These are phyloP conservation scores for Friedmanniomyces simplex DNA, from an alignment of 495 filamentous ascomycete genomes.

Conservation along the genomic window DNA sequence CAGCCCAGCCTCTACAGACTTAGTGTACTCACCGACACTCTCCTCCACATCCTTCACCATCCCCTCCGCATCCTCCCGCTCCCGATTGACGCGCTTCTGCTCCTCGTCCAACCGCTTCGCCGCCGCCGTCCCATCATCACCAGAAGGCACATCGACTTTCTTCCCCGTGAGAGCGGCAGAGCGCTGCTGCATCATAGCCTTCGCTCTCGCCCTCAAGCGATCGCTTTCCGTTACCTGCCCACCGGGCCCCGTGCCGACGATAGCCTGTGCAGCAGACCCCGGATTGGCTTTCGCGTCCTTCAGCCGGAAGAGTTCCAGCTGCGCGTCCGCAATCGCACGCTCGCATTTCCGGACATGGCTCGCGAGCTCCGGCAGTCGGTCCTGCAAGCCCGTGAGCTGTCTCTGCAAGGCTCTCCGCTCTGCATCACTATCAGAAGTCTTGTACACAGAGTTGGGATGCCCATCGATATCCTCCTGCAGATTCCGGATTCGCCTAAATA, in stretches of 20 bases:
- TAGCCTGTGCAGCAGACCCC: slow-evolving; percentile 64
- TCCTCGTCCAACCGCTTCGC: slow-evolving; percentile 76
- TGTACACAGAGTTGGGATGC: slow-evolving; percentile 69
- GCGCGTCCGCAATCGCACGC: slow-evolving; percentile 83
- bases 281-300: slow-evolving; percentile 90
- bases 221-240: slow-evolving; percentile 88
- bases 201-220: slow-evolving; percentile 85
- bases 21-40: slow-evolving; percentile 78
- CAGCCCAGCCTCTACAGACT: slow-evolving; percentile 71
- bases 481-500: slow-evolving; percentile 85
- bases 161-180: slow-evolving; percentile 84
- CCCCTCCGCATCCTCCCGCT: slow-evolving; percentile 84
- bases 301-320: slow-evolving; percentile 85
- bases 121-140: slow-evolving; percentile 61
- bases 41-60: slow-evolving; percentile 98
- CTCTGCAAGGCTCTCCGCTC: slow-evolving; percentile 77
- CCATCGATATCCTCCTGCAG: slow-evolving; percentile 94
- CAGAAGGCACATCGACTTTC: slow-evolving; percentile 44
- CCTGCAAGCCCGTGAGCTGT: slow-evolving; percentile 77
- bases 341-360: slow-evolving; percentile 86
- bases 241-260: slow-evolving; percentile 89
- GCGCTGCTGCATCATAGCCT: slow-evolving; percentile 96
- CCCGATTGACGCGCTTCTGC: slow-evolving; percentile 63
- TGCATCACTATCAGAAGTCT: slow-evolving; percentile 68
- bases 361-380: slow-evolving; percentile 83